These are phyloP conservation scores for Globisporangium orthogonon DNA, from an alignment of 352 stramenopile genomes.

Conservation along the genomic window DNA sequence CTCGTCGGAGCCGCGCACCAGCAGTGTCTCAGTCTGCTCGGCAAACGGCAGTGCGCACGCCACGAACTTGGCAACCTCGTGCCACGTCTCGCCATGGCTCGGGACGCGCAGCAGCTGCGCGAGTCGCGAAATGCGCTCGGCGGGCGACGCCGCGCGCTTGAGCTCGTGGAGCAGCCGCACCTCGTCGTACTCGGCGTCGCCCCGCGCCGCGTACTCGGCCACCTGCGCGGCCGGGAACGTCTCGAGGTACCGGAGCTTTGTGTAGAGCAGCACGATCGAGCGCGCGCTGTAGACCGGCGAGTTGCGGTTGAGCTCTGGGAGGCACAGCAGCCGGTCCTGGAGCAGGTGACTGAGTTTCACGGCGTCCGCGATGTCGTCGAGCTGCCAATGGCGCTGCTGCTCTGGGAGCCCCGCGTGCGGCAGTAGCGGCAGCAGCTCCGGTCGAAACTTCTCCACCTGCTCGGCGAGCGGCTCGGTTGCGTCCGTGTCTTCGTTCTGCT, in stretches of 20 bases:
- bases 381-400: constrained; percentile 24
- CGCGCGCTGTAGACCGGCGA: constrained; percentile 78
- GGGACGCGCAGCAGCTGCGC: constrained; percentile 63
- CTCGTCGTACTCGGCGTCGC: constrained; percentile 56
- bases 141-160: constrained; percentile 42
- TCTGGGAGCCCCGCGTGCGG: constrained; percentile 25
- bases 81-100: constrained; percentile 65
- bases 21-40: constrained; percentile 77
- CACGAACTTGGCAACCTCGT: constrained; percentile 75
- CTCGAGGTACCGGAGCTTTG: constrained; percentile 79
- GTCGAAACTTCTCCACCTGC: constrained; percentile 37
- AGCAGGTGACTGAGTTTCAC: constrained; percentile 58
- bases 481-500: constrained; percentile 10
- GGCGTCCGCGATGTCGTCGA: constrained; percentile 47
- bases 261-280: constrained; percentile 75
- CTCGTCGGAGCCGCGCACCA: constrained; percentile 83
- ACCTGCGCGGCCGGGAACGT: constrained; percentile 59
- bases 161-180: constrained; percentile 60
- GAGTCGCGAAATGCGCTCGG: constrained; percentile 59
- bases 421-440: constrained; percentile 58
- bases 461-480: constrained; percentile 23
- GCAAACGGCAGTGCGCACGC: constrained; percentile 69
- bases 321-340: constrained; percentile 65
- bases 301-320: constrained; percentile 73
- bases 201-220: constrained; percentile 41